Base-by-base conservation (phyloP, 768 basidiomycete genomes). In the Zangia roseola region DNA sequence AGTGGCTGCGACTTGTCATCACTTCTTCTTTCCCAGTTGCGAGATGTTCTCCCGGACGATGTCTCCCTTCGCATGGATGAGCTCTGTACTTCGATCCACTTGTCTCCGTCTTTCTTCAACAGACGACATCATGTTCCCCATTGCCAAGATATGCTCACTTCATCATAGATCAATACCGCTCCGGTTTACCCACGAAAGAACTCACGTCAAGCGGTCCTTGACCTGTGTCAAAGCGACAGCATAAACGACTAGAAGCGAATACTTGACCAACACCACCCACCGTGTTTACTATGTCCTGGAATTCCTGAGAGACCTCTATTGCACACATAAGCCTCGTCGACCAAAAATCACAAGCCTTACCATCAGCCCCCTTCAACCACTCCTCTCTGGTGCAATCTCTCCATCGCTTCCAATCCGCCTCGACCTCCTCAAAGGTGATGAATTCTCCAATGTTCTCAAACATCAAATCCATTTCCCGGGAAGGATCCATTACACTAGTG, bases 311-410 rank as follows among this genome's bases (percentile, higher is more conserved):
- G n/a, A 62, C 38, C 47, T 50, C 66, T 64, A 43, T 30, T 34
- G n/a, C 41, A 34, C 34, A 14, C 7, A 24, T 59, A 21, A 45
- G 50, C 26, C 24, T 28, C 5, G 9, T 38, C 19, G 13, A 20
- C 24, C 35, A 38, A 19, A 17, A 20, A 33, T 28, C 5, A 21
- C 14, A 28, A 25, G 39, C 46, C 62, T 43, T n/a, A 69, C 65
- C 55, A 16, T 69, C 67, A 17, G 57, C 48, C 17, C 57, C 65
- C 43, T 63, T 60, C 20, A 69, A 19, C 67, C 65, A 67, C 40
- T 67, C 65, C 17, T 67, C 65, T 31, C 39, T 61, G 9, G 65
- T 54, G 30, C 65, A 64, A 12, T 56, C 58, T 33, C 37, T 58
- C 67, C 67, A 67, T 43, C 52, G 55, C 34, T 56, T 64, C 52